Conservation (phyloP, 306 rosid genomes). For the Oemleria cerasiformis region DNA sequence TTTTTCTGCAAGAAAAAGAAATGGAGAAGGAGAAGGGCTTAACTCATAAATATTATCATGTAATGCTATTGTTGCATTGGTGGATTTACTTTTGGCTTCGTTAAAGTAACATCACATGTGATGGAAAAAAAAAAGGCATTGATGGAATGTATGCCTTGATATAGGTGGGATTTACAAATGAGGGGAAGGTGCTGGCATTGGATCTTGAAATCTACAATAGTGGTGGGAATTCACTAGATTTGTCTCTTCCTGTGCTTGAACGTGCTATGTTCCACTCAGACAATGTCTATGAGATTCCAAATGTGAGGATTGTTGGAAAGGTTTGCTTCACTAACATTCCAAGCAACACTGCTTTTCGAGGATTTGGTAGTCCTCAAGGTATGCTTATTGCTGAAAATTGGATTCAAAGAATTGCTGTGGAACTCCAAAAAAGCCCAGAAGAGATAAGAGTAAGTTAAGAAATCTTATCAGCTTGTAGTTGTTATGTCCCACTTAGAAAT, state of each 20-base stretch:
- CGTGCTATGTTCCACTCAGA: conserved; percentile 97
- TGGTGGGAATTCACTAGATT: conserved; percentile 86
- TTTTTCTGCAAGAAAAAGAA: neutral
- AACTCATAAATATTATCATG: neutral
- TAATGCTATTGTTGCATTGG: neutral
- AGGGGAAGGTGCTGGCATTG: conserved; percentile 80
- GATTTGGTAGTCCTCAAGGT: conserved; percentile 99
- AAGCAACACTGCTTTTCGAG: conserved; percentile 93
- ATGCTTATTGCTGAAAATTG: conserved; percentile 91
- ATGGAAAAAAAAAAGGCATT: conserved; percentile 13
- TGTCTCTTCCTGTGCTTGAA: conserved; percentile 82
- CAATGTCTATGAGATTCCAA: conserved; percentile 95
- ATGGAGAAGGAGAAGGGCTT: neutral
- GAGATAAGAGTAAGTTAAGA: conserved; percentile 62
- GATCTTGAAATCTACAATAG: conserved; percentile 88
- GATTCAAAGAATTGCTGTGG: conserved; percentile 84
- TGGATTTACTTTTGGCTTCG: conserved; percentile 5
- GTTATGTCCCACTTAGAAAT: conserved; percentile 13
- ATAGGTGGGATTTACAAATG: conserved; percentile 92
- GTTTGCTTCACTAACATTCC: conserved; percentile 88
- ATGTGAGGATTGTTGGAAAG: conserved; percentile 73
- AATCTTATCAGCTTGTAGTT: conserved; percentile 5
- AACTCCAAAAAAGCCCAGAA: conserved; percentile 81
- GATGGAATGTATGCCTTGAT: conserved; percentile 23
- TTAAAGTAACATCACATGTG: conserved; percentile 14